Evolutionary conservation across 192 early-diverging fungal genomes (phyloP).

Genomic region (Gamsiella multidivaricata): DNA sequence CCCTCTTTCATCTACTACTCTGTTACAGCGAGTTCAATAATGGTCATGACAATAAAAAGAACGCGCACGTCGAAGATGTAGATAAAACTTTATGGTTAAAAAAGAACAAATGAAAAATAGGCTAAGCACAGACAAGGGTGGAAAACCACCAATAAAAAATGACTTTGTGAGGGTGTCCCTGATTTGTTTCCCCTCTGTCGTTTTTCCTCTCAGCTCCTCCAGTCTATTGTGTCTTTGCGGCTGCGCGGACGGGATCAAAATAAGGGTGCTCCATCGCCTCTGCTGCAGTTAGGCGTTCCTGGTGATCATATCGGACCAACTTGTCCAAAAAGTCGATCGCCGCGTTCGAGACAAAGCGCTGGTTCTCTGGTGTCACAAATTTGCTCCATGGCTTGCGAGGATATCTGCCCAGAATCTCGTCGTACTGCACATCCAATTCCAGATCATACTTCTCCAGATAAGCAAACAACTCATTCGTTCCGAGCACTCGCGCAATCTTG

Average conservation of each 20-base stretch:
- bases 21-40: no score
- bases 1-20: no score
- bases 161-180: no score
- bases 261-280: constrained; percentile 95
- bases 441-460: constrained; percentile 98
- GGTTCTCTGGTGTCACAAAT: constrained; percentile 89
- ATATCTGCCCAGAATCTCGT: constrained; percentile 94
- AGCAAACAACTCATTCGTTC: constrained; percentile 92
- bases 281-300: constrained; percentile 83
- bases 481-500: constrained; percentile 97
- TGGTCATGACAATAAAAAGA: no score
- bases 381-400: constrained; percentile 89
- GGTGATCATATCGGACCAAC: constrained; percentile 92
- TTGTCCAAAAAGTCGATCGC: constrained; percentile 93
- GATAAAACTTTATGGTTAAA: no score
- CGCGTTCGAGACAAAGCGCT: constrained; percentile 86
- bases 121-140: no score
- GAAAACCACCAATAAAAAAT: no score
- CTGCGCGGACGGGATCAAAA: constrained; percentile 68
- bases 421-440: constrained; percentile 88
- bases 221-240: constrained; percentile 55
- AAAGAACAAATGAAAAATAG: no score
- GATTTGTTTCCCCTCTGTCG: no score
- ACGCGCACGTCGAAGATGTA: no score
- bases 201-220: no score